Evolutionary conservation across 2,329 filamentous ascomycete genomes (phyloP), one percentile per base, ranked within the genome.

Genomic region (Bipolaris cookei): DNA sequence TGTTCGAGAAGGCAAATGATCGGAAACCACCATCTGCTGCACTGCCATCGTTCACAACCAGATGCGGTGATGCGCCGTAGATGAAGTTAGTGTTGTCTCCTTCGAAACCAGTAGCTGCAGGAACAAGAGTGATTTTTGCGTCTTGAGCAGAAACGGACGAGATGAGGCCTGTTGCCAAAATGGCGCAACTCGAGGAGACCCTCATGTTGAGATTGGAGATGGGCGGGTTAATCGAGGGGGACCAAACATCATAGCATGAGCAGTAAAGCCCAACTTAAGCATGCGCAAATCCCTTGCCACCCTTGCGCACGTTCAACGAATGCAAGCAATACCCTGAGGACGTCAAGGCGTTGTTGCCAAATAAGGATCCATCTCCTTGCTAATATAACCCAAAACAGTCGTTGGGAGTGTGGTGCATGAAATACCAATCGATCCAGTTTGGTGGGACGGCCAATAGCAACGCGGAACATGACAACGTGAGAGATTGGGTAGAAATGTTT

Each of bases 11-110:
- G 6, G 46, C 23, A 46, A 72, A 72, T 0, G 52, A 60, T 6
- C 66, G 63, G 32, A 72, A 68, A 1, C 71, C 71, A 7, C 71
- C 71, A 18, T 70, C 61, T 30, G 62, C 68, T 18, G 71, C 71
- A 47, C 70, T 68, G 6, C 67, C 69, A 47, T 73, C 69, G 14
- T 73, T 72, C 6, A 57, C 61, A 10, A 72, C 59, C 1, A 73
- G 51, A 2, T 66, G 49, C 30, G 69, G 65, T 6, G 59, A 52
- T 5, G 37, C 32, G 6, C 62, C 58, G 21, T 73, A 72, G 32
- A 70, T 51, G 37, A 73, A 68, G 7, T 58, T 68, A 8, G 69
- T 67, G 28, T 70, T 72, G 25, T 73, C 71, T n/a, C 61, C 53
- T 21, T 72, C 65, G 20, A 72, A 72, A 4, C 64, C 65, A 7